Evolutionary conservation across 495 filamentous ascomycete species (phyloP), one percentile per base, ranked within the genome.

Genomic region (Geoglossum glabrum): DNA sequence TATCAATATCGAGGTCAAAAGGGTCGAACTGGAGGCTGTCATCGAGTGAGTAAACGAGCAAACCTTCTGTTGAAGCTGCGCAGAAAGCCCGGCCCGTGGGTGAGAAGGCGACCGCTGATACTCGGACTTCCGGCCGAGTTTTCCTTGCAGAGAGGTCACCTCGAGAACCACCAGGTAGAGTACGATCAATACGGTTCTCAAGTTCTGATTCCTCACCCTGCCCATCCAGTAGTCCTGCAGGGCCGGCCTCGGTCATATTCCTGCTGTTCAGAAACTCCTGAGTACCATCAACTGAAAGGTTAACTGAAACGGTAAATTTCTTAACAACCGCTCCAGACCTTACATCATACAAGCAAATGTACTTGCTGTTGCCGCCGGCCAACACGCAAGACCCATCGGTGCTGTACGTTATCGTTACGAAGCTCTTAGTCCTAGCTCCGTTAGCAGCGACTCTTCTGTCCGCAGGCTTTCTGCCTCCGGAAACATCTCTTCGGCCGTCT

Each of bases 211-310:
- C 84, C 64, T 96, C 90, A 30, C 88, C 90, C 62, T 85, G 79
- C 23, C 84, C 81, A 59, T 97, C 89, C 9, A 97, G 77, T 5
- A 95, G 77, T 1, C 77, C 87, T 50, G 75, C 73, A 3, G 92
- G 85, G 6, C 92, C 92, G 21, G 86, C 89, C 72, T 96, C 92
- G 23, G 90, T 97, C 56, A 98, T 72, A 47, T 86, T 74, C 60
- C 82, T 82, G 70, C 86, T 93, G 74, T 95, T 96, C 49, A 98
- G 78, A 72, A 89, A 92, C 69, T 97, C 92, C 63, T 95, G 90
- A 1, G 93, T 97, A 11, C 92, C 92, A 27, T 95, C 89, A 5
- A 98, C 74, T 17, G 89, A 90, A 2, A 94, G 76, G 67, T 98
- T 98, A 66, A 93, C 79, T 45, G 86, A 92, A 58, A 96, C 87